Conservation (phyloP, 169 alveolate species). For the Cyclospora cayetanensis region DNA sequence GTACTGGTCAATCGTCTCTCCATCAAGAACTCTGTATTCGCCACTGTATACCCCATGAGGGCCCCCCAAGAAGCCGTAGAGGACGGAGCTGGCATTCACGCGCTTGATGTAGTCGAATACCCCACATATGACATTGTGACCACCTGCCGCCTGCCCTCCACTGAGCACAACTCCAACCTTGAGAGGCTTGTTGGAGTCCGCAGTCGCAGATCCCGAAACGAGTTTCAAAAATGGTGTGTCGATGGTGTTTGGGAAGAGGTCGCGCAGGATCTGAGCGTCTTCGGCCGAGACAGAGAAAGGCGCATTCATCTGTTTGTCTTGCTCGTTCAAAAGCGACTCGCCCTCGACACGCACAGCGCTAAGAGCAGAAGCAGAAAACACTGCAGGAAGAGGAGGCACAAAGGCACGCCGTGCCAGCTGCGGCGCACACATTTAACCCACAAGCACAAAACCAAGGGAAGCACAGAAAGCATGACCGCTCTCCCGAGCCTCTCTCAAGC, state of each 20-base stretch:
- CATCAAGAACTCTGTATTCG: conserved; percentile 92
- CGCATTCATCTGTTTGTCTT: conserved; percentile 48
- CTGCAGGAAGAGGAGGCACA: neutral
- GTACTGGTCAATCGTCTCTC: conserved; percentile 92
- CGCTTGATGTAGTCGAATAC: conserved; percentile 92
- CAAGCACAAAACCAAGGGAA: too few relatives aligned
- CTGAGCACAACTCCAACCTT: conserved; percentile 95
- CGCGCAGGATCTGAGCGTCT: neutral
- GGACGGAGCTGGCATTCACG: neutral
- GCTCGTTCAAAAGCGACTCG: neutral
- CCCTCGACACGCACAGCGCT: neutral
- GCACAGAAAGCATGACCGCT: neutral
- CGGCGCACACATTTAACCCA: neutral
- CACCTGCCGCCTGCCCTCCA: conserved; percentile 99
- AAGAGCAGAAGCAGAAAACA: neutral
- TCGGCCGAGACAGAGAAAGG: neutral
- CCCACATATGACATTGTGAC: conserved; percentile 99
- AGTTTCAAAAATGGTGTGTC: conserved; percentile 2
- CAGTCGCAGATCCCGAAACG: neutral
- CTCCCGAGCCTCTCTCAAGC: neutral
- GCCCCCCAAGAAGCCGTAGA: conserved; percentile 72
- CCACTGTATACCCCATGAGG: conserved; percentile 94
- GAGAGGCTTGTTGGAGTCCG: conserved; percentile 41
- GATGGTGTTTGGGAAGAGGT: conserved; percentile 50
- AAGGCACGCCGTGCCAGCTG: neutral